Conservation (phyloP, 352 stramenopile genomes). For the Peronospora destructor region DNA sequence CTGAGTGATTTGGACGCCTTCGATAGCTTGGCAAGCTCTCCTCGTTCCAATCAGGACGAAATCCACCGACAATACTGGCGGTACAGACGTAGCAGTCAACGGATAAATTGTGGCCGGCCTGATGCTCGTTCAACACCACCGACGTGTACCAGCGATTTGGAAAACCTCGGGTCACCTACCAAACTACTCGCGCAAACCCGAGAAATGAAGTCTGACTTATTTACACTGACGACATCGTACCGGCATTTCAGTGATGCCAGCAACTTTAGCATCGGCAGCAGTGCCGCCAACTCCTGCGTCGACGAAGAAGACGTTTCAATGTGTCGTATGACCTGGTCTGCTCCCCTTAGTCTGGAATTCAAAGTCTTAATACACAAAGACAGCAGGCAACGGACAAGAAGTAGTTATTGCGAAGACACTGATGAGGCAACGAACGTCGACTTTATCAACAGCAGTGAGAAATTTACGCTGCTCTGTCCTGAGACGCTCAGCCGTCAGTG, state of each 20-base stretch:
- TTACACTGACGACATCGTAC: slow-evolving; percentile 23
- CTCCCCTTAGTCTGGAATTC: background rate
- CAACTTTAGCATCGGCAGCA: slow-evolving; percentile 13
- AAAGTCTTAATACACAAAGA: slow-evolving; percentile 2
- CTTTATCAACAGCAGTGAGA: slow-evolving; percentile 45
- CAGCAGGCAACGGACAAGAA: slow-evolving; percentile 4
- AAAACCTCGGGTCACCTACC: slow-evolving; percentile 18
- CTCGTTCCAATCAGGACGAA: slow-evolving; percentile 22
- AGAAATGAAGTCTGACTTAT: slow-evolving; percentile 49
- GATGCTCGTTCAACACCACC: slow-evolving; percentile 1
- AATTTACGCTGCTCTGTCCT: slow-evolving; percentile 49
- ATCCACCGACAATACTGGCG: background rate
- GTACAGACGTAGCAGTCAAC: slow-evolving; percentile 7
- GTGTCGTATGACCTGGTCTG: background rate
- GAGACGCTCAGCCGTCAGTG: slow-evolving; percentile 31
- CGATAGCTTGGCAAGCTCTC: slow-evolving; percentile 27
- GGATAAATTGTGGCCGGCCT: slow-evolving; percentile 5
- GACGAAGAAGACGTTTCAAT: slow-evolving; percentile 1
- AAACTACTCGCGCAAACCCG: slow-evolving; percentile 47
- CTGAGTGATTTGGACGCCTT: slow-evolving; percentile 58
- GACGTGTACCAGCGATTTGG: slow-evolving; percentile 15
- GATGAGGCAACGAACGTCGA: slow-evolving; percentile 35
- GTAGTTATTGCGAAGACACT: slow-evolving; percentile 3
- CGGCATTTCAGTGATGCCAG: slow-evolving; percentile 9
- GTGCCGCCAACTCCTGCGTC: slow-evolving; percentile 11